Evolutionary conservation across 2,329 filamentous ascomycete genomes (phyloP), one percentile per base, ranked within the genome.

Genomic region (Emericellopsis cladophorae): DNA sequence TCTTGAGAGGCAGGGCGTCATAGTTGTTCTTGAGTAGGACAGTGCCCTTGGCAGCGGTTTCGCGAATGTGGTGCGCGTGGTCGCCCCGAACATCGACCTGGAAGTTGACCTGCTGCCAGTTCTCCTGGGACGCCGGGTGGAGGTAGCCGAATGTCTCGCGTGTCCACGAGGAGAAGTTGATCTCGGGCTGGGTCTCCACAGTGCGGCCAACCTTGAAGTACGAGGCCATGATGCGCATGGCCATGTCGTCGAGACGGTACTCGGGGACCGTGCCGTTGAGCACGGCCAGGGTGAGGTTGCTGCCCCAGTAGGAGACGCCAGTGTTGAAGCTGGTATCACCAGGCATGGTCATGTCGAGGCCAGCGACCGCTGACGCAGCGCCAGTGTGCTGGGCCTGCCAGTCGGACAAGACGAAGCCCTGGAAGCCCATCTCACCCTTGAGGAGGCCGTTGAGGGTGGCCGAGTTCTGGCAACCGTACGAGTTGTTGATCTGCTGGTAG

Each of bases 91-190:
- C 90, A 53, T 95, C 80, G 21, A 95, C 76, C 48, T 89, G 85
- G 50, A 78, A 72, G 61, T 95, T 85, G 64, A 95, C 71, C 49
- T 81, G 71, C 40, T 76, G 72, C 49, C 72, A 74, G 39, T 74
- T 75, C 44, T 79, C 67, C 21, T 74, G 60, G 11, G 74, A 81
- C 9, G 71, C 73, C 39, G 60, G 68, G 55, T 95, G 80, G 38
- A 77, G 53, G 44, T 76, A 82, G 35, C 82, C 84, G 49, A 74
- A 83, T 0, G 84, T 89, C 50, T 90, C 79, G 2, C 68, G 63
- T 1, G 81, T 86, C 90, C 90, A 96, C 5, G 87, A 87, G 51
- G 82, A 81, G 62, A 95, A 95, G 69, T 89, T 96, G 59, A 84
- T 78, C 2, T 67, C 63, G 0, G 62, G 58, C 39, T 68, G 59